phyloP scores from a whole-genome alignment of 2,329 filamentous ascomycete genomes.

The Penicillium sp. region DNA sequence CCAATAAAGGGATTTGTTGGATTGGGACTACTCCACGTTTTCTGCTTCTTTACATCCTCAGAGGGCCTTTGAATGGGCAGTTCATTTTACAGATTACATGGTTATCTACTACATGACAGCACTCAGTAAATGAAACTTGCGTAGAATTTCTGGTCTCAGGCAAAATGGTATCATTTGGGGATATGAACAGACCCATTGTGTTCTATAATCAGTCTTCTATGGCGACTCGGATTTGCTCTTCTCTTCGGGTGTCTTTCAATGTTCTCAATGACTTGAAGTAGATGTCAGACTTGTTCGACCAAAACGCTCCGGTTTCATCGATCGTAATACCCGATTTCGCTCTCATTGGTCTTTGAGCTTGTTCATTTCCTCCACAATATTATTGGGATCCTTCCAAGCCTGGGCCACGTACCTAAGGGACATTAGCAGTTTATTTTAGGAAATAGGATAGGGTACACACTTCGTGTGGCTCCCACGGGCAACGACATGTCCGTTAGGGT shows the following conservation, averaged over 20 bases:
- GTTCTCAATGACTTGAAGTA: not conserved
- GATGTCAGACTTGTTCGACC: not conserved
- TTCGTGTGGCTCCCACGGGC: conserved; percentile 69
- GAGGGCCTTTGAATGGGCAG: not conserved
- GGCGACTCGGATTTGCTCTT: not conserved
- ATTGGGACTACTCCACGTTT: not conserved
- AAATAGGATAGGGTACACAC: conserved; percentile 35
- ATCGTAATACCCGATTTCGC: not conserved
- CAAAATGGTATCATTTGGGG: not conserved
- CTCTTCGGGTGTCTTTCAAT: not conserved
- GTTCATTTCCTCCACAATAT: conserved; percentile 59
- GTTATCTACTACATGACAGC: not conserved
- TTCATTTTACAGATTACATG: not conserved
- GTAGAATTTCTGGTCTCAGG: not conserved
- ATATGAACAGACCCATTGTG: not conserved
- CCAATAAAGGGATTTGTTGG: not conserved
- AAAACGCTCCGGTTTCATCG: not conserved
- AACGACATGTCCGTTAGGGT: conserved; percentile 59
- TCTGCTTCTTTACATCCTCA: not conserved
- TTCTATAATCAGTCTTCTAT: not conserved
- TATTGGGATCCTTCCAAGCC: conserved; percentile 63
- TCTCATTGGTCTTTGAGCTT: conserved; percentile 17
- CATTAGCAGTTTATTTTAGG: not conserved
- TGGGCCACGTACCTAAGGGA: conserved; percentile 53
- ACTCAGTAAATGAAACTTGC: not conserved